Conservation (phyloP, 805 yeast genomes). For the Saccharomyces mikatae region DNA sequence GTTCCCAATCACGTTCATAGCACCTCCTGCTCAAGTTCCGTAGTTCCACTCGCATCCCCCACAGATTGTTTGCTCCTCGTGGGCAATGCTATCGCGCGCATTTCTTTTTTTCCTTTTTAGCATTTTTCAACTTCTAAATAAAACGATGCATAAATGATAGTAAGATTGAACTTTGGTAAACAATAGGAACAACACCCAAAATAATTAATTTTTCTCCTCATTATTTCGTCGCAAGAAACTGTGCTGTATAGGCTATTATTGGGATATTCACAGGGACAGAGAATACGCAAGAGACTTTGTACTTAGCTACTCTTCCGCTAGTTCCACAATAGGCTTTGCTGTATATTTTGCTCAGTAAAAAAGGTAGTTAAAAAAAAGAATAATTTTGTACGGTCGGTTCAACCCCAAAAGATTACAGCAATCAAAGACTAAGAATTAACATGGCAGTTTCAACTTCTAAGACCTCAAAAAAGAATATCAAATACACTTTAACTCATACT, state of each 20-base stretch:
- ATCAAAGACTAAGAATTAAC: neutral
- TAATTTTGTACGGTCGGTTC: neutral
- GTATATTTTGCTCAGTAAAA: neutral
- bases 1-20: neutral
- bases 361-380: neutral
- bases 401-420: neutral
- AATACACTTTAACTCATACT: conserved; percentile 7
- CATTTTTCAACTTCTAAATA: neutral
- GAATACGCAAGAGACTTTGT: neutral
- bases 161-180: neutral
- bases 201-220: neutral
- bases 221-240: neutral
- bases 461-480: neutral
- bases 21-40: neutral
- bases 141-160: neutral
- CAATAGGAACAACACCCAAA: neutral
- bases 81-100: neutral
- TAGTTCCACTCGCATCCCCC: neutral
- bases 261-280: neutral
- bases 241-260: neutral
- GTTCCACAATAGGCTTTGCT: neutral
- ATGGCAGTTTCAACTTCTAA: neutral
- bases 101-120: neutral
- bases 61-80: neutral
- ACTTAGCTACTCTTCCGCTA: neutral